Base-by-base conservation (phyloP, 2,329 filamentous ascomycete genomes). In the Dactylellina drechsleri region DNA sequence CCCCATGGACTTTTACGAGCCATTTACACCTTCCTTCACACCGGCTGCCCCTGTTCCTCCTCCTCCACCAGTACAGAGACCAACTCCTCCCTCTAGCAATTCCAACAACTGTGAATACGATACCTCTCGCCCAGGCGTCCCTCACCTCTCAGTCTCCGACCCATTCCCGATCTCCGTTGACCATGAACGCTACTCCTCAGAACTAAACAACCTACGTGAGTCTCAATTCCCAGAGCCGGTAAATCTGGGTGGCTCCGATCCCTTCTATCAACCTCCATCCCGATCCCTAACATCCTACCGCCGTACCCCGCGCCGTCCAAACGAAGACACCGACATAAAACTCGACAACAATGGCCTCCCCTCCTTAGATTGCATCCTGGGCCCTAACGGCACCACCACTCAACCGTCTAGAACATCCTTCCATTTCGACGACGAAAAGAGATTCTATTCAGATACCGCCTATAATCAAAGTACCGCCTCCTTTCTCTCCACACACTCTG, bases 91-190 rank as follows among this genome's bases (percentile, higher is more conserved):
- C 23, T 8, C 50, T 23, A 8, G 54, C 54, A 41, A 58, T 18
- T 52, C 31, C 7, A 20, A 31, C 58, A 40, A 28, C n/a, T 20
- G 26, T 28, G 41, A 56, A 20, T 58, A 31, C 15, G 40, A 66
- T 20, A 12, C 54, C 26, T 40, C 61, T 20, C 57, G 70, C 4
- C 70, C 70, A 8, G 15, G 13, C 31, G 57, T 66, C n/a, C 70
- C 70, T 18, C 61, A 62, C 43, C 47, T 61, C 49, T 57, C 70
- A 16, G 50, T 74, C 50, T 74, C 70, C 41, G 70, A 74, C 43
- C 70, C 70, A 49, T 74, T 74, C 57, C 70, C 70, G 4, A 74
- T 74, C 28, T 62, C 70, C 15, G 70, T 74, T 7, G 70, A 74
- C 6, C 70, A 74, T 40, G 70, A 74, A 58, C 61, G 62, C 8